phyloP scores from a whole-genome alignment of 2,329 filamentous ascomycete genomes.

The Epichloe brachyelytri region DNA sequence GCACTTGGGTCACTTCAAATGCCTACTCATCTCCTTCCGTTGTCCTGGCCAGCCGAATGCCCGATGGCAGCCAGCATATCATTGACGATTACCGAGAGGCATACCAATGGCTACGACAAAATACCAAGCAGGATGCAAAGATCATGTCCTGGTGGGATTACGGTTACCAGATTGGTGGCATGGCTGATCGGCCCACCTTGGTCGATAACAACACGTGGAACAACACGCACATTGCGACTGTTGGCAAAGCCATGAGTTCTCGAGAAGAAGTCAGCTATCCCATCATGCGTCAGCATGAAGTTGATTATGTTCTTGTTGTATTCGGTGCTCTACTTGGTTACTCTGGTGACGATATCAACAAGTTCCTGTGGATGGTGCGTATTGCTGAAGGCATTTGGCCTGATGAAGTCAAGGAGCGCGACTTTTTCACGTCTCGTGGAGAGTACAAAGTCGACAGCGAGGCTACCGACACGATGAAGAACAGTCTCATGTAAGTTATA shows the following conservation, averaged over 20 bases:
- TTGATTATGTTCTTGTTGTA: constrained; percentile 96
- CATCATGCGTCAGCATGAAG: constrained; percentile 96
- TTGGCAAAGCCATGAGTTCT: constrained; percentile 97
- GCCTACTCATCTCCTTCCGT: constrained; percentile 98
- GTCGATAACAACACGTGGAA: constrained; percentile 99
- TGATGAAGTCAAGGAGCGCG: constrained; percentile 94
- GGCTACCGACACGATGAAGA: constrained; percentile 94
- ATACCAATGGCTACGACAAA: constrained; percentile 98
- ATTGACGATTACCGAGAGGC: constrained; percentile 99
- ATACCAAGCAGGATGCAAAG: constrained; percentile 89
- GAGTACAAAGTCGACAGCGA: constrained; percentile 92
- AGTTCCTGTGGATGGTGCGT: constrained; percentile 99
- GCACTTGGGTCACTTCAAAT: constrained; percentile 98
- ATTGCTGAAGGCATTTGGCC: constrained; percentile 99
- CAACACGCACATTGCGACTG: constrained; percentile 98
- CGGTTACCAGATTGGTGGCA: constrained; percentile 97
- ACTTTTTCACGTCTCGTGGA: constrained; percentile 86
- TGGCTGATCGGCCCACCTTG: constrained; percentile 92
- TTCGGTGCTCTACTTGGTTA: constrained; percentile 94
- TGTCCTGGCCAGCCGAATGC: constrained; percentile 80
- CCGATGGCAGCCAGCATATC: constrained; percentile 93
- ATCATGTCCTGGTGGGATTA: constrained; percentile 99
- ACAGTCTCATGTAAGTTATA: constrained; percentile 83
- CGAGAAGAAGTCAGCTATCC: constrained; percentile 96
- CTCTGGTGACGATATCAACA: constrained; percentile 98